A percentile compares a stretch with the other conserved stretches of the same genome.
These are phyloP conservation scores for Paxillus ammoniavirescens DNA, from an alignment of 768 basidiomycete species.

Conservation along the genomic window DNA sequence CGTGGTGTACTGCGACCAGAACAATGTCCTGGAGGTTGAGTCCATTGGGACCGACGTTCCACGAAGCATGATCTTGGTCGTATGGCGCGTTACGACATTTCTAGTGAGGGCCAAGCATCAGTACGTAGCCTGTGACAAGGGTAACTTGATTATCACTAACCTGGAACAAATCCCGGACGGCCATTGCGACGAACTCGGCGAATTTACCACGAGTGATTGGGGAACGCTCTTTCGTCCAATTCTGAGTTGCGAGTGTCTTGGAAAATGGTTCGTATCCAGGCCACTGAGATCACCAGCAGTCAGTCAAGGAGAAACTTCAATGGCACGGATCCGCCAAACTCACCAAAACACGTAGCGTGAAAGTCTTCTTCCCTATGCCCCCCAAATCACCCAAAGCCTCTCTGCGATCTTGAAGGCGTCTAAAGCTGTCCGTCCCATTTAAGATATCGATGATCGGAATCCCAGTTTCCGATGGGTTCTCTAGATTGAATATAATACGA, in stretches of 20 bases:
- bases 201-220: conserved; percentile 73
- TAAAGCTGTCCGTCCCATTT: conserved; percentile 43
- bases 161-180: conserved; percentile 62
- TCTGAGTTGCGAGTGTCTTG: conserved; percentile 73
- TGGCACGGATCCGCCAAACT: conserved; percentile 14
- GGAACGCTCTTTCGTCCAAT: conserved; percentile 71
- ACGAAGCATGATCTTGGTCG: conserved; percentile 11
- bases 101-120: conserved; percentile 16
- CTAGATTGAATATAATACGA: conserved; percentile 59
- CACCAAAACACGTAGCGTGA: conserved; percentile 73
- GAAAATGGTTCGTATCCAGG: conserved; percentile 75
- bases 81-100: conserved; percentile 7
- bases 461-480: conserved; percentile 53
- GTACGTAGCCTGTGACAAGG: background rate
- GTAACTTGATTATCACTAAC: conserved; percentile 30
- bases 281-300: conserved; percentile 48
- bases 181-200: conserved; percentile 72
- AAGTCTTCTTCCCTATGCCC: conserved; percentile 63
- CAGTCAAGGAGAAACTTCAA: background rate
- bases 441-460: conserved; percentile 63
- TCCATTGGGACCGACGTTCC: conserved; percentile 25
- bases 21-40: conserved; percentile 33
- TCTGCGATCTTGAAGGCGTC: conserved; percentile 52
- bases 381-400: conserved; percentile 57
- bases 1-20: conserved; percentile 74